These are phyloP conservation scores for Melanomma pulvis-pyrius DNA, from an alignment of 495 filamentous ascomycete species.

Conservation along the genomic window DNA sequence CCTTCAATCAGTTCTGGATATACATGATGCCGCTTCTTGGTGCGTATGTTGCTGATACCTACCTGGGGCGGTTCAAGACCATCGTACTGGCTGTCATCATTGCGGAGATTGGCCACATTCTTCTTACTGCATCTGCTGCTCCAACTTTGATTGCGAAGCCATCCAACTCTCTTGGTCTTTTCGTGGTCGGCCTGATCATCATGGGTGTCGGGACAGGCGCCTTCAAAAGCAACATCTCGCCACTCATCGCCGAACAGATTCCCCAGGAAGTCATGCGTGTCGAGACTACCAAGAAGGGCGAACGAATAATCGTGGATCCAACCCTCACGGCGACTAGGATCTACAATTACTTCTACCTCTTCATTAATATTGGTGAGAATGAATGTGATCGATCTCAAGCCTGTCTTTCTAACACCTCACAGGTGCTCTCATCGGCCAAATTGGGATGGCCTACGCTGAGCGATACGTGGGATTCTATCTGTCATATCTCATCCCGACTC, in stretches of 20 bases:
- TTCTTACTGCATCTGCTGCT: constrained; percentile 64
- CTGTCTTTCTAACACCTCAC: too few relatives aligned
- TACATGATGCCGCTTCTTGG: constrained; percentile 71
- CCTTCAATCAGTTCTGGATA: constrained; percentile 75
- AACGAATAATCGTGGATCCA: constrained; percentile 69
- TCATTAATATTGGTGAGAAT: constrained; percentile 77
- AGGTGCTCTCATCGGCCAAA: constrained; percentile 58
- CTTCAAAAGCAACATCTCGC: constrained; percentile 68
- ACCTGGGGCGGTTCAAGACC: constrained; percentile 71
- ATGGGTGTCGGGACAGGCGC: constrained; percentile 68
- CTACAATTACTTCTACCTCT: constrained; percentile 67
- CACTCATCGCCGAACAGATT: constrained; percentile 62
- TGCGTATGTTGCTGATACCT: constrained; percentile 73
- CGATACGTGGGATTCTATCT: constrained; percentile 79
- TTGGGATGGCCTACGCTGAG: constrained; percentile 67
- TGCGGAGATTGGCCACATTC: constrained; percentile 66
- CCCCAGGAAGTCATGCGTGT: constrained; percentile 45
- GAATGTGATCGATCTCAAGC: too few relatives aligned
- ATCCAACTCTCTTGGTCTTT: constrained; percentile 57
- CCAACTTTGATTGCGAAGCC: constrained; percentile 61
- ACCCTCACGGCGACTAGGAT: constrained; percentile 62
- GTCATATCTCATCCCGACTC: constrained; percentile 46
- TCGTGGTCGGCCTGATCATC: constrained; percentile 65
- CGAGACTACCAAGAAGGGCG: constrained; percentile 28
- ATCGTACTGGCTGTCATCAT: constrained; percentile 61